Conservation (phyloP, 305 asterid species). For the Fraxinus greggii region DNA sequence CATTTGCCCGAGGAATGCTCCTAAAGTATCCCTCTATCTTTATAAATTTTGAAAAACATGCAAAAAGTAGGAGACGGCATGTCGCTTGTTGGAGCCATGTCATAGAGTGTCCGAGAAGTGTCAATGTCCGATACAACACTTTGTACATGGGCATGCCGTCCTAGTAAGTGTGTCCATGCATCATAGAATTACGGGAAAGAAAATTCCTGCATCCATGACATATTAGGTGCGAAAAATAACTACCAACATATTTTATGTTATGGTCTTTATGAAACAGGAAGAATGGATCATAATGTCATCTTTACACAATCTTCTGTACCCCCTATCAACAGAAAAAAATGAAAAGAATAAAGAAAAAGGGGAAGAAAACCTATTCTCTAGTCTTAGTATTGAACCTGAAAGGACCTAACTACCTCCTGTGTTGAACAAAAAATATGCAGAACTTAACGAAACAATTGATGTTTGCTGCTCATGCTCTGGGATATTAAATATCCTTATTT, state of each 20-base stretch:
- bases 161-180: background rate
- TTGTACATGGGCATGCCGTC: background rate
- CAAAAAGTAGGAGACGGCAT: background rate
- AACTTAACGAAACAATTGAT: background rate
- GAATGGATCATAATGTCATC: background rate
- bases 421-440: background rate
- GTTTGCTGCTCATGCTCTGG: background rate
- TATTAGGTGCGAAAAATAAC: background rate
- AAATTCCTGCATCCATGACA: background rate
- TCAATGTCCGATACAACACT: background rate
- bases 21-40: background rate
- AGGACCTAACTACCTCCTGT: background rate
- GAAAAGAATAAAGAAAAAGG: background rate
- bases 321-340: background rate
- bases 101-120: background rate
- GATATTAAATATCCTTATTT: background rate
- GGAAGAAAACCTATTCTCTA: background rate
- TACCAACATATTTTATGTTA: background rate
- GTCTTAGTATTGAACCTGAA: background rate
- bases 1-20: background rate
- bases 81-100: background rate
- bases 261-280: background rate
- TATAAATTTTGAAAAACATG: background rate
- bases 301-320: background rate
- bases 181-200: background rate